Evolutionary conservation across 2,329 filamentous ascomycete genomes (phyloP).

Genomic region (Aspergillus glaucus): DNA sequence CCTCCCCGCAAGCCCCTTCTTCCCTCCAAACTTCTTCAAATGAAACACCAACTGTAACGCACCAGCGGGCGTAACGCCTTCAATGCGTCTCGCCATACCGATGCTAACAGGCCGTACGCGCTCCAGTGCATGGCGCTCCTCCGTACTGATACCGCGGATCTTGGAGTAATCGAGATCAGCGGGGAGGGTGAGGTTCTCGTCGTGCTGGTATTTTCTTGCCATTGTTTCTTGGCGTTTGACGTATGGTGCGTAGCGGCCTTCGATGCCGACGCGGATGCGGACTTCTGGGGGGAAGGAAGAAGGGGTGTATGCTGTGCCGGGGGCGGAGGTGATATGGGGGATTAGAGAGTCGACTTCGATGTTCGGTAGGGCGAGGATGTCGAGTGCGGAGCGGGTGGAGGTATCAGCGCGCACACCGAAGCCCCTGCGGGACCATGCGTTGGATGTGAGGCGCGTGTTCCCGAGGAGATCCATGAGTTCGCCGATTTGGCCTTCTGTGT

Average conservation of each 20-base stretch:
- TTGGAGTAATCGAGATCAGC: constrained; percentile 67
- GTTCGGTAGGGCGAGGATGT: constrained; percentile 66
- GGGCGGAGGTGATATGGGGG: constrained; percentile 41
- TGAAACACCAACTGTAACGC: constrained; percentile 39
- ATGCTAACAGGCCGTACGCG: constrained; percentile 72
- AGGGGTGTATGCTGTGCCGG: constrained; percentile 39
- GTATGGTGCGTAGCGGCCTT: constrained; percentile 82
- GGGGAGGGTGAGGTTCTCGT: constrained; percentile 70
- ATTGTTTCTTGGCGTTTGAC: constrained; percentile 64
- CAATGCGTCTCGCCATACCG: constrained; percentile 79
- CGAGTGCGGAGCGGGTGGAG: constrained; percentile 64
- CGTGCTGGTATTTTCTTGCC: constrained; percentile 62
- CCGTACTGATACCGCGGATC: constrained; percentile 69
- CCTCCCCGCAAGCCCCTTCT: background rate
- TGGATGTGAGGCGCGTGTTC: constrained; percentile 51
- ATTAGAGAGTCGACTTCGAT: constrained; percentile 55
- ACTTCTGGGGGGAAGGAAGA: constrained; percentile 50
- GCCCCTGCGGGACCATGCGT: constrained; percentile 63
- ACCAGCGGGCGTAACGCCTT: constrained; percentile 57
- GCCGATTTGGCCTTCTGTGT: constrained; percentile 61
- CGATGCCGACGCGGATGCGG: constrained; percentile 66
- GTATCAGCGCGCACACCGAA: constrained; percentile 64
- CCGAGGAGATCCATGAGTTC: constrained; percentile 59
- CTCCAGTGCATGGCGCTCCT: constrained; percentile 67
- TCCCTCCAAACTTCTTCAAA: constrained; percentile 21